A percentile compares a stretch with the other conserved stretches of the same genome.
phyloP scores from a whole-genome alignment of 371 early-diverging fungal genomes.

The Synchytrium microbalum region DNA sequence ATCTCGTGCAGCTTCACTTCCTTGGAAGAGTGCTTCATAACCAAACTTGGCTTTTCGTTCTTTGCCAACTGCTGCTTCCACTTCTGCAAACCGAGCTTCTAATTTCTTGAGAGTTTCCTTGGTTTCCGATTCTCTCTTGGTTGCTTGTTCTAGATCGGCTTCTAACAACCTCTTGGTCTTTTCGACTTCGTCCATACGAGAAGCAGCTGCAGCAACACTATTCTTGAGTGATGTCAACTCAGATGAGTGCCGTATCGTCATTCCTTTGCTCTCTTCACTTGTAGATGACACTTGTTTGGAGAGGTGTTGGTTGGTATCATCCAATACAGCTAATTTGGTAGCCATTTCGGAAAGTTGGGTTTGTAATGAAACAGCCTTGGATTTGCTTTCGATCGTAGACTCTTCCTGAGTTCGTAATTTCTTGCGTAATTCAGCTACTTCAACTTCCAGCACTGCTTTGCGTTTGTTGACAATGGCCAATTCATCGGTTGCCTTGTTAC shows the following conservation, averaged over 20 bases:
- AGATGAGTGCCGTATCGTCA: not conserved
- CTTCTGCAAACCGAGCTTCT: slow-evolving; percentile 1
- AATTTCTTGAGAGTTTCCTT: not conserved
- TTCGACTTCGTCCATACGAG: not conserved
- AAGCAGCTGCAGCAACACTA: not conserved
- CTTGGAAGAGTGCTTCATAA: slow-evolving; percentile 1
- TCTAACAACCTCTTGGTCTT: not conserved
- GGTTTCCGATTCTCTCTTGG: not conserved
- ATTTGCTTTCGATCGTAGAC: not conserved
- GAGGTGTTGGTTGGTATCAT: slow-evolving; percentile 3
- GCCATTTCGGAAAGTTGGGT: not conserved
- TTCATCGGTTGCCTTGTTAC: not conserved
- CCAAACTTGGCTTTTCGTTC: slow-evolving; percentile 6
- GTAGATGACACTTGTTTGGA: not conserved
- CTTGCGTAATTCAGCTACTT: not conserved
- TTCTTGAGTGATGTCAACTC: not conserved
- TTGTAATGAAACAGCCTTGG: not conserved
- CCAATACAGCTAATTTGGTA: not conserved
- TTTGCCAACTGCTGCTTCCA: not conserved
- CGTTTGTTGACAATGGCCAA: not conserved
- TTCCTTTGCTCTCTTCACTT: not conserved
- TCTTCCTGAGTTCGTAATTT: not conserved
- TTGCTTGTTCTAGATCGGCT: not conserved
- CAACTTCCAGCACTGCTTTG: slow-evolving; percentile 4
- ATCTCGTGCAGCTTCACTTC: not conserved